Evolutionary conservation across 129 eudicot species (phyloP).

Genomic region (Chrysanthemum lavandulifolium): DNA sequence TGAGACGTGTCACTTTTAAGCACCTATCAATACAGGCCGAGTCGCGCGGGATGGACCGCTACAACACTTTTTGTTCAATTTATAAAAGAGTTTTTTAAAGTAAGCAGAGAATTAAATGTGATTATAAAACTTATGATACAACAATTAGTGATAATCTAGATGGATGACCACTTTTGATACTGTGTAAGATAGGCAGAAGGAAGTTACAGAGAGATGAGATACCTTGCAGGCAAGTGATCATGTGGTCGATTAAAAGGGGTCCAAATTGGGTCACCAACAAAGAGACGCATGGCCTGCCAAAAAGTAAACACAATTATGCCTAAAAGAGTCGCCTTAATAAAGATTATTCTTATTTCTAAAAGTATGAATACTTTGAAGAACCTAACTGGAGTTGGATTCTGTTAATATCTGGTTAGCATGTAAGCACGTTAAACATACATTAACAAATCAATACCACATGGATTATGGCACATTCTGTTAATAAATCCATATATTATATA

Average conservation of each 20-base stretch:
- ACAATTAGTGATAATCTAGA: too few relatives aligned
- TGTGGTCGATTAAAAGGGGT: conserved; percentile 98
- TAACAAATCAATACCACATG: too few relatives aligned
- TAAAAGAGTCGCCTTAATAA: neutral
- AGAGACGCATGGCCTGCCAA: conserved; percentile 92
- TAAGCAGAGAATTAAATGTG: too few relatives aligned
- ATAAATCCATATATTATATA: too few relatives aligned
- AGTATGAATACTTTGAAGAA: neutral
- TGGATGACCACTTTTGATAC: neutral
- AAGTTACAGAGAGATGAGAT: conserved; percentile 12
- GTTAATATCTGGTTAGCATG: too few relatives aligned
- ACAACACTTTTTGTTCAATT: neutral
- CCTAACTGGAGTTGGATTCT: neutral
- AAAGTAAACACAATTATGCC: neutral
- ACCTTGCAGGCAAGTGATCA: conserved; percentile 95
- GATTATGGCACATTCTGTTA: too few relatives aligned
- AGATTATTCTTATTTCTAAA: neutral
- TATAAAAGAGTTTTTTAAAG: too few relatives aligned
- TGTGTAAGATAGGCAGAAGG: neutral
- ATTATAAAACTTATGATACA: too few relatives aligned
- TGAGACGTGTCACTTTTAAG: too few relatives aligned
- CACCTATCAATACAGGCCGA: too few relatives aligned
- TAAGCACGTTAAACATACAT: too few relatives aligned
- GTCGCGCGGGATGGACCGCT: too few relatives aligned
- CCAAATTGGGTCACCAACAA: conserved; percentile 99